A percentile compares a stretch with the other conserved stretches of the same genome.
These are phyloP conservation scores for Hevea brasiliensis DNA, from an alignment of 345 rosid species.

Conservation along the genomic window DNA sequence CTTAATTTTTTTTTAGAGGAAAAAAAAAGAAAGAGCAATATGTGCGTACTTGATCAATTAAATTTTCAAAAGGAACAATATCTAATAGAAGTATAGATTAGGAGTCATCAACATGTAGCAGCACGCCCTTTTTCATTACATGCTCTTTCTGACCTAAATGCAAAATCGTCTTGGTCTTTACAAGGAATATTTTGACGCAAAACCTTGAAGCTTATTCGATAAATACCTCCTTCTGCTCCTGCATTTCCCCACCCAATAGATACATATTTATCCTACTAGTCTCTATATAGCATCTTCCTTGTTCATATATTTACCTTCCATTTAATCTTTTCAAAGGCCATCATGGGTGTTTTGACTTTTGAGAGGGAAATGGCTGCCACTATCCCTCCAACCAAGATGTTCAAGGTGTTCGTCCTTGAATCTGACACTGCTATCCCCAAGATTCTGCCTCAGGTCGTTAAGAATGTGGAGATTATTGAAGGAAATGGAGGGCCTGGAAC, in stretches of 20 bases:
- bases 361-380: background rate
- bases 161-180: no score
- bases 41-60: no score
- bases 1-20: no score
- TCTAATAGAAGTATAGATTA: no score
- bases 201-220: background rate
- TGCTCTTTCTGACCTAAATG: background rate
- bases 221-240: background rate
- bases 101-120: no score
- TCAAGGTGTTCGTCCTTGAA: constrained; percentile 14
- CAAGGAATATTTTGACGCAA: no score
- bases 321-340: background rate
- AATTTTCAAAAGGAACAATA: no score
- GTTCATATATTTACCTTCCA: background rate
- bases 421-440: constrained; percentile 15
- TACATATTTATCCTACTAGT: background rate
- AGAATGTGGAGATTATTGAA: constrained; percentile 10
- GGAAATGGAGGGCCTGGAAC: background rate
- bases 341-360: background rate
- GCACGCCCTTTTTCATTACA: no score
- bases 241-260: background rate
- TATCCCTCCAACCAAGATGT: background rate
- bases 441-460: constrained; percentile 30
- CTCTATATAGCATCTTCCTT: no score
- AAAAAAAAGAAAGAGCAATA: no score